These are phyloP conservation scores for Phellinidium pouzarii DNA, from an alignment of 1,284 basidiomycete genomes.

Conservation along the genomic window DNA sequence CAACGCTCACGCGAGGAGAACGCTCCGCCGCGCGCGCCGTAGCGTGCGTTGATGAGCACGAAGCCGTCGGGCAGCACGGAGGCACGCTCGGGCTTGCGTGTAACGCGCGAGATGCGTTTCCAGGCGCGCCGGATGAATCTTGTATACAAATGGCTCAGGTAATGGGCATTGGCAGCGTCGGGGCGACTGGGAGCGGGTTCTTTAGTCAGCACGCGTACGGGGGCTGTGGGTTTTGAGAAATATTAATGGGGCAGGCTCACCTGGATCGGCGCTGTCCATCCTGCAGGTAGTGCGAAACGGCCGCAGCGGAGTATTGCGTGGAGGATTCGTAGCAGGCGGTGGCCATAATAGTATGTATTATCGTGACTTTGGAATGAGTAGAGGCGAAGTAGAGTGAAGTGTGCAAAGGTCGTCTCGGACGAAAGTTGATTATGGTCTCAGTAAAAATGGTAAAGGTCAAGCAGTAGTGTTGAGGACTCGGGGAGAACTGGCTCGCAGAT, in stretches of 20 bases:
- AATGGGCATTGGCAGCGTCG: not conserved
- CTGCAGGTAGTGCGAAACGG: slow-evolving; percentile 2
- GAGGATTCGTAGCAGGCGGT: not conserved
- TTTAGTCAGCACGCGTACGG: too few species aligned
- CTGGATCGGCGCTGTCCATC: not conserved
- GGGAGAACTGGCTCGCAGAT: not conserved
- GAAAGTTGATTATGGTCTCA: not conserved
- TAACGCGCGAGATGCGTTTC: slow-evolving; percentile 51
- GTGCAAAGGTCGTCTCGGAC: slow-evolving; percentile 1
- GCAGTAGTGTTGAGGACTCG: not conserved
- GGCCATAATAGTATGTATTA: not conserved
- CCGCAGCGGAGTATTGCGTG: slow-evolving; percentile 5
- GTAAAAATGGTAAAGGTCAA: not conserved
- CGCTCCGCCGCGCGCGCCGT: slow-evolving; percentile 42
- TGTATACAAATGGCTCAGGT: slow-evolving; percentile 24
- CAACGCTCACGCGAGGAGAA: slow-evolving; percentile 28
- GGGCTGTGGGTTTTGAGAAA: not conserved
- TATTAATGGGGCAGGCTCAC: not conserved
- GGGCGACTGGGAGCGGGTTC: not conserved
- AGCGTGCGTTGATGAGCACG: slow-evolving; percentile 41
- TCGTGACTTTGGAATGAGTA: not conserved
- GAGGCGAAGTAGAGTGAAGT: not conserved
- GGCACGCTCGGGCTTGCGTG: slow-evolving; percentile 43
- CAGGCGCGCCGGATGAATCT: slow-evolving; percentile 54
- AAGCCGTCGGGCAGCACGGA: slow-evolving; percentile 52